Evolutionary conservation across 1,284 basidiomycete species (phyloP).

Genomic region (Papiliotrema nemorosa): DNA sequence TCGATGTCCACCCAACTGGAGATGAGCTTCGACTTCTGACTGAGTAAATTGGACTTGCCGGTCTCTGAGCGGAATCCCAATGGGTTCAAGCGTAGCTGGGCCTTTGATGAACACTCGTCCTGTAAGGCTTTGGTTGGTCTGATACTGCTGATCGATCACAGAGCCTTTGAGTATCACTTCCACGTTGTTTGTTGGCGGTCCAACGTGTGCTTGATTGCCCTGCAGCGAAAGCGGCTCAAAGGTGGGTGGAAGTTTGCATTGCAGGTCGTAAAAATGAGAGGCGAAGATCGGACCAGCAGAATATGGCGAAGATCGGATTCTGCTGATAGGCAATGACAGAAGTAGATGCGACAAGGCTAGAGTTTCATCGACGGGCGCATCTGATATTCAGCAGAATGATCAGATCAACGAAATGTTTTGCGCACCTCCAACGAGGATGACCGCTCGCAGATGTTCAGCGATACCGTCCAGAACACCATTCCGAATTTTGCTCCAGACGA

Average conservation of each 20-base stretch:
- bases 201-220: slow-evolving; percentile 27
- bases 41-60: slow-evolving; percentile 17
- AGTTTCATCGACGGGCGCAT: slow-evolving; percentile 24
- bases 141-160: slow-evolving; percentile 14
- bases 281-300: slow-evolving; percentile 39
- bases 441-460: slow-evolving; percentile 28
- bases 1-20: slow-evolving; percentile 35
- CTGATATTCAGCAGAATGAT: slow-evolving; percentile 10
- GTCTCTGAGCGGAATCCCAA: slow-evolving; percentile 6
- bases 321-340: slow-evolving; percentile 38
- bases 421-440: slow-evolving; percentile 39
- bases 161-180: slow-evolving; percentile 40
- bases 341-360: slow-evolving; percentile 33
- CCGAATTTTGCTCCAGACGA: slow-evolving; percentile 28
- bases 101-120: slow-evolving; percentile 34
- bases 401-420: neutral
- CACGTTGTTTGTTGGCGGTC: slow-evolving; percentile 43
- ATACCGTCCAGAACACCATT: slow-evolving; percentile 23
- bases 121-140: slow-evolving; percentile 9
- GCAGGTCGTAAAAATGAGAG: slow-evolving; percentile 43
- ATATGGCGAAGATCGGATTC: slow-evolving; percentile 25
- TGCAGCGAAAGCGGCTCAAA: neutral
- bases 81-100: slow-evolving; percentile 23
- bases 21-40: neutral
- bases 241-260: slow-evolving; percentile 20